These are phyloP conservation scores for Hyaloraphidium curvatum DNA, from an alignment of 192 early-diverging fungal species.

Conservation along the genomic window DNA sequence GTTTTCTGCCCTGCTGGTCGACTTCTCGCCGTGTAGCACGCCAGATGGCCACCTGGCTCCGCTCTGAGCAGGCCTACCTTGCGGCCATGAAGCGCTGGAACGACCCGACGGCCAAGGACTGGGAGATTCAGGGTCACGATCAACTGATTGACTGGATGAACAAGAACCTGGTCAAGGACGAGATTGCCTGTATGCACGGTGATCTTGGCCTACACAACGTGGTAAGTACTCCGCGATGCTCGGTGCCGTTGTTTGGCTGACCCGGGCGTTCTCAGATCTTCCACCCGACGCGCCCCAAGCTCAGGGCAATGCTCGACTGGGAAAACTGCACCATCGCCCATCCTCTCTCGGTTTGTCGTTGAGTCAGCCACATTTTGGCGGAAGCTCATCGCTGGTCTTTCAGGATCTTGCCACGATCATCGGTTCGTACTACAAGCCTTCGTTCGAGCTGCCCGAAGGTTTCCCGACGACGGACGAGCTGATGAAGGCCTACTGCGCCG, in stretches of 20 bases:
- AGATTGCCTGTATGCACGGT: constrained; percentile 75
- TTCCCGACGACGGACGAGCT: constrained; percentile 47
- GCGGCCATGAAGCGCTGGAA: not conserved
- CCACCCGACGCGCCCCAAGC: constrained; percentile 46
- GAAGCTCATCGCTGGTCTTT: constrained; percentile 6
- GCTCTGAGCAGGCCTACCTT: constrained; percentile 2
- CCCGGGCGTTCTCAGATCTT: constrained; percentile 25
- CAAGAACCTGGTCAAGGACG: constrained; percentile 42
- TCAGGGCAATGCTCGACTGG: constrained; percentile 88
- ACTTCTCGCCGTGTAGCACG: too few relatives aligned
- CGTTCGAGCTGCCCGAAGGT: not conserved
- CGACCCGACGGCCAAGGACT: not conserved
- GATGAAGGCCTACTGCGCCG: constrained; percentile 47
- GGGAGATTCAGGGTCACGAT: constrained; percentile 5
- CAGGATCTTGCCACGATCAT: constrained; percentile 49
- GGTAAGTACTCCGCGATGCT: not conserved
- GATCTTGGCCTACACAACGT: constrained; percentile 57
- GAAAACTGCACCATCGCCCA: constrained; percentile 10
- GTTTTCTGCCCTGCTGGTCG: not conserved
- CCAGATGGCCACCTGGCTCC: not conserved
- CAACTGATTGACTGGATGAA: constrained; percentile 59
- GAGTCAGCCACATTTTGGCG: too few relatives aligned
- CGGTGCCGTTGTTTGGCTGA: not conserved
- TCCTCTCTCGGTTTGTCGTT: constrained; percentile 35
- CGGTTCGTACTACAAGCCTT: not conserved